Base-by-base conservation (phyloP, 495 filamentous ascomycete genomes). In the Podospora pseudocomata region DNA sequence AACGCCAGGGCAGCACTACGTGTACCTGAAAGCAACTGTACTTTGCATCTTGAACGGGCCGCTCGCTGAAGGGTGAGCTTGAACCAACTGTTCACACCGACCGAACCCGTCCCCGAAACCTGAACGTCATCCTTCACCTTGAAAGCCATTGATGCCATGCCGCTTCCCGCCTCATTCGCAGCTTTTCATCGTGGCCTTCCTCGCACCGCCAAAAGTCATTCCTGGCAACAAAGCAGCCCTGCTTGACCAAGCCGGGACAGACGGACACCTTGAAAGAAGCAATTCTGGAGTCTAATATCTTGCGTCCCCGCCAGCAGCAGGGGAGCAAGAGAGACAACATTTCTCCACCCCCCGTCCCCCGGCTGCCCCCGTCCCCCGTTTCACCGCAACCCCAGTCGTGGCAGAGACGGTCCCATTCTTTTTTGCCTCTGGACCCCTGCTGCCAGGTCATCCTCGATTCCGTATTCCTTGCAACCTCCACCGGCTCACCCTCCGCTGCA, bases 361-460 rank as follows among this genome's bases (percentile, higher is more conserved):
- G 39, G 39, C 39, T 1, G 13, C 39, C 39, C 39, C 39, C 39
- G 39, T 49, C 39, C 39, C 39, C 39, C 39, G 39, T 49, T 58
- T 11, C 55, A 58, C 55, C 55, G 55, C 55, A 5, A 19, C 19
- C 60, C 65, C 58, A 49, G 57, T 64, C 59, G 59, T 61, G 68
- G 68, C 68, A 65, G 68, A 57, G 59, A 63, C 55, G 27, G 32
- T 59, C 68, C 60, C 59, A 23, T 56, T 32, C 32, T 63, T 32
- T 53, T 39, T 57, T 5, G 26, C 60, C 57, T 65, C 34, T 67
- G 26, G n/a, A 69, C 58, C 64, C 64, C 27, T 69, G 67, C 64
- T 20, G 61, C 68, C 55, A 65, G 68, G 60, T 70, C 65, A 54
- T 64, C 61, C 60, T 30, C 55, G 55, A 58, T 20, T 60, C 60